Conservation (phyloP, 2,329 filamentous ascomycete genomes). For the Alternaria gansuensis region DNA sequence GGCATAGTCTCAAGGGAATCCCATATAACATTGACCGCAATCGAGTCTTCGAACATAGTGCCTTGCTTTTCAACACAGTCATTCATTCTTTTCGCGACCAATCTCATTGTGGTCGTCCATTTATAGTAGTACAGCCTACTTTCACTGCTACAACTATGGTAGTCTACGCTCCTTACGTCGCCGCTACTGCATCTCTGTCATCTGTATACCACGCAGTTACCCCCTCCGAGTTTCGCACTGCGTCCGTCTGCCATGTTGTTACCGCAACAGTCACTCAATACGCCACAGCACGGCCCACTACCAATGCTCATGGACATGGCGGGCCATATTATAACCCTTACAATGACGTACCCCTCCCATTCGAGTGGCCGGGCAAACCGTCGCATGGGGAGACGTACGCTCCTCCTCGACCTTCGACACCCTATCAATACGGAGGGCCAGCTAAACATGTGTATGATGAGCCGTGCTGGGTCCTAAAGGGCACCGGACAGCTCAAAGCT, state of each 20-base stretch:
- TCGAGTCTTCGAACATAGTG: not conserved
- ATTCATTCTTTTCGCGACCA: constrained; percentile 24
- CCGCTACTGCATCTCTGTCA: constrained; percentile 34
- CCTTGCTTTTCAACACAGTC: constrained; percentile 17
- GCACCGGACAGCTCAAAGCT: constrained; percentile 28
- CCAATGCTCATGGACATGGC: constrained; percentile 38
- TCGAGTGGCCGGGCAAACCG: constrained; percentile 40
- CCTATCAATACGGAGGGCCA: constrained; percentile 37
- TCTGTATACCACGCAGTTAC: constrained; percentile 26
- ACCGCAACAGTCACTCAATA: constrained; percentile 31
- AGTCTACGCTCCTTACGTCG: constrained; percentile 41
- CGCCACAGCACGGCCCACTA: constrained; percentile 29
- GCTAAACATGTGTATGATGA: constrained; percentile 32
- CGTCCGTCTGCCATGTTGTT: constrained; percentile 22
- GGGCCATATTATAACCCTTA: constrained; percentile 46
- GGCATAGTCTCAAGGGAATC: constrained; percentile 11
- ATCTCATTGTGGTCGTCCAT: constrained; percentile 13
- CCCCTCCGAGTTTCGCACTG: constrained; percentile 18
- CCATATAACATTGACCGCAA: constrained; percentile 21
- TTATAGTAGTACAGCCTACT: constrained; percentile 10
- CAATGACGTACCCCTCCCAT: constrained; percentile 38
- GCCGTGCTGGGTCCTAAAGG: constrained; percentile 43
- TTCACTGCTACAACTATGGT: constrained; percentile 35
- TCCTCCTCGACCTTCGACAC: constrained; percentile 32
- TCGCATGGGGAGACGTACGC: constrained; percentile 29